Evolutionary conservation across 1,284 basidiomycete genomes (phyloP), one percentile per base, ranked within the genome.

Genomic region (Pisolithus thermaeus): DNA sequence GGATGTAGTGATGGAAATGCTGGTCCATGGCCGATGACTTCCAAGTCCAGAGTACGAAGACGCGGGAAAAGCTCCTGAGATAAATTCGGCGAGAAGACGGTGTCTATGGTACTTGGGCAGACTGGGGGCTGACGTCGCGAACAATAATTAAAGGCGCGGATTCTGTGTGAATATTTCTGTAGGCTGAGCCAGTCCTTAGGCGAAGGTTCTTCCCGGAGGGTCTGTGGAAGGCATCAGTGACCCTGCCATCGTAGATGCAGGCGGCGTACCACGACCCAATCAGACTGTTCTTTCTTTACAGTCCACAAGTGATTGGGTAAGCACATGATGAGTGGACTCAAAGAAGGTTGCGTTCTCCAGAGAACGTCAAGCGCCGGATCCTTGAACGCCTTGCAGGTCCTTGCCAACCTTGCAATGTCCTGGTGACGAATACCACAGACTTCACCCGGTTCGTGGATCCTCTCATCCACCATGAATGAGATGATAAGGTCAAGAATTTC

Each of bases 301-400:
- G 61, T 51, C 66, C 66, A 69, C 2, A 57, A 20, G 44, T 61
- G 55, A 14, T 48, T 7, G 9, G 66, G 60, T 7, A 68, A 42
- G 22, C 64, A 69, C 62, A 65, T 64, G 40, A 65, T 46, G 11
- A 66, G 57, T 1, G 67, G 64, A 27, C 55, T 54, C 8, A 66
- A 55, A 1, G 67, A 67, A 46, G 59, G 60, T 47, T 67, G 64
- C 1, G 59, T 67, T 36, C 22, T 47, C 64, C 64, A 66, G 27
- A 66, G 64, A 32, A 67, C 52, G 40, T 69, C 66, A 25, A 66
- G 54, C 4, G 64, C 59, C 4, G 60, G 63, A 20, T 66, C 66
- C 41, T 56, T 49, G 38, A 66, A 57, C n/a, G 52, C 38, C 27
- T 62, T 68, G 47, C 66, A 66, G 3, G 66, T 66, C 52, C 51